phyloP scores from a whole-genome alignment of 352 stramenopile species.

The Phytophthora fragariae region DNA sequence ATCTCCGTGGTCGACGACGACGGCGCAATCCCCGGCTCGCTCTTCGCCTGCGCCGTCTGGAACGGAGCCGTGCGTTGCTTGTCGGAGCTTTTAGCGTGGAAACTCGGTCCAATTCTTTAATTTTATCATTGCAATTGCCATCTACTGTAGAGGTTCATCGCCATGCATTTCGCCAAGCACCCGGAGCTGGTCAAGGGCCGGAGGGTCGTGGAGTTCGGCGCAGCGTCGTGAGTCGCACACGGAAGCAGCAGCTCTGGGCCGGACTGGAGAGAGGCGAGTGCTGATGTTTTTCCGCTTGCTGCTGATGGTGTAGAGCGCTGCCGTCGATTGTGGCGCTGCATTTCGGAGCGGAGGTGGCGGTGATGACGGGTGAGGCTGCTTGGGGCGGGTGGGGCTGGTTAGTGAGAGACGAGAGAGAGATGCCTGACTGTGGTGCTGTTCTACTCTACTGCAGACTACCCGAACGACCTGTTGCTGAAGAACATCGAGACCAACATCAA shows the following conservation, averaged over 20 bases:
- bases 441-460: constrained; percentile 46
- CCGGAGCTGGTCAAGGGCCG: constrained; percentile 36
- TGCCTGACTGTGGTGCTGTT: neutral
- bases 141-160: constrained; percentile 46
- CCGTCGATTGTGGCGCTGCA: constrained; percentile 59
- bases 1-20: constrained; percentile 60
- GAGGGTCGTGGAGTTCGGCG: constrained; percentile 57
- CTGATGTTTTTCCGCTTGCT: constrained; percentile 3
- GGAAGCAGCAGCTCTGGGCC: too few species aligned
- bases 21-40: constrained; percentile 53
- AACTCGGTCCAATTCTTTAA: constrained; percentile 10
- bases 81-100: neutral
- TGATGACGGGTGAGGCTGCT: constrained; percentile 49
- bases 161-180: constrained; percentile 53
- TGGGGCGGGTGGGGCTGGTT: neutral
- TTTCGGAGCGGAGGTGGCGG: constrained; percentile 41
- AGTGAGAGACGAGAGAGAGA: neutral
- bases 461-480: constrained; percentile 49
- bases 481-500: constrained; percentile 56
- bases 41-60: constrained; percentile 61
- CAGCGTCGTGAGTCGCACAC: constrained; percentile 47
- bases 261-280: neutral
- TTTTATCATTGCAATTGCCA: neutral
- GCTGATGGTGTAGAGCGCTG: constrained; percentile 38
- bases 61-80: constrained; percentile 46